Evolutionary conservation across 2,329 filamentous ascomycete genomes (phyloP).

Genomic region (Aspergillus carbonarius): DNA sequence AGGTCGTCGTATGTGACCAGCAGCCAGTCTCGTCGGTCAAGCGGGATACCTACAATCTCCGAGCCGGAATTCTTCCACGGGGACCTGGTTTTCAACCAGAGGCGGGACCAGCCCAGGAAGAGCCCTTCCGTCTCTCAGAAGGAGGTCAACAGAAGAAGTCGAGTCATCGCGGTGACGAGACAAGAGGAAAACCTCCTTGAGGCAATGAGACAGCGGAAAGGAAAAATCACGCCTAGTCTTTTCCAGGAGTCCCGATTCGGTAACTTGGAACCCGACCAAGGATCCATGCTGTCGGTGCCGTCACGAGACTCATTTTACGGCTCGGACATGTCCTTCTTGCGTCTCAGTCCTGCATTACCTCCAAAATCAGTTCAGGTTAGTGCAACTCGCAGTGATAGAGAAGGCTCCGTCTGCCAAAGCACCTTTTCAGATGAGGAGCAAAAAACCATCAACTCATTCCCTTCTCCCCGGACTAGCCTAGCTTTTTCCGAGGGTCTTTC

Average conservation of each 20-base stretch:
- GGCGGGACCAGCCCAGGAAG: slow-evolving; percentile 8
- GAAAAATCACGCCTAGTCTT: slow-evolving; percentile 47
- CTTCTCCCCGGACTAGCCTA: slow-evolving; percentile 35
- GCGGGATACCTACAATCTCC: slow-evolving; percentile 34
- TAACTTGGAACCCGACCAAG: slow-evolving; percentile 25
- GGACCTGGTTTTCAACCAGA: slow-evolving; percentile 26
- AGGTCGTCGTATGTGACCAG: slow-evolving; percentile 27
- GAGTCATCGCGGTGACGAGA: slow-evolving; percentile 53
- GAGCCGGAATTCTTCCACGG: slow-evolving; percentile 31
- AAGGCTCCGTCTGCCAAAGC: slow-evolving; percentile 27
- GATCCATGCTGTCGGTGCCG: slow-evolving; percentile 31
- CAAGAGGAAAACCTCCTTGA: slow-evolving; percentile 55
- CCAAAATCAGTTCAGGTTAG: slow-evolving; percentile 29
- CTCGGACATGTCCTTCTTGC: slow-evolving; percentile 41
- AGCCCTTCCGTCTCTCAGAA: slow-evolving; percentile 21
- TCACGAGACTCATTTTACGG: slow-evolving; percentile 36
- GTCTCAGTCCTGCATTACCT: slow-evolving; percentile 37
- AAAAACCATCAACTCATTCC: slow-evolving; percentile 31
- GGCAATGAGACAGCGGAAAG: slow-evolving; percentile 50
- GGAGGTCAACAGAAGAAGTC: slow-evolving; percentile 42
- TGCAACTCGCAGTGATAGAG: slow-evolving; percentile 27
- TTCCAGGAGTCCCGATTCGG: slow-evolving; percentile 25
- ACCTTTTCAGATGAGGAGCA: slow-evolving; percentile 37
- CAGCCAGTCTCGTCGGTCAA: slow-evolving; percentile 30
- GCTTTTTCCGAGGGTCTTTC: slow-evolving; percentile 40